A percentile compares a stretch with the other conserved stretches of the same genome.
These are phyloP conservation scores for Fusarium sp. DNA, from an alignment of 2,329 filamentous ascomycete species.

Conservation along the genomic window DNA sequence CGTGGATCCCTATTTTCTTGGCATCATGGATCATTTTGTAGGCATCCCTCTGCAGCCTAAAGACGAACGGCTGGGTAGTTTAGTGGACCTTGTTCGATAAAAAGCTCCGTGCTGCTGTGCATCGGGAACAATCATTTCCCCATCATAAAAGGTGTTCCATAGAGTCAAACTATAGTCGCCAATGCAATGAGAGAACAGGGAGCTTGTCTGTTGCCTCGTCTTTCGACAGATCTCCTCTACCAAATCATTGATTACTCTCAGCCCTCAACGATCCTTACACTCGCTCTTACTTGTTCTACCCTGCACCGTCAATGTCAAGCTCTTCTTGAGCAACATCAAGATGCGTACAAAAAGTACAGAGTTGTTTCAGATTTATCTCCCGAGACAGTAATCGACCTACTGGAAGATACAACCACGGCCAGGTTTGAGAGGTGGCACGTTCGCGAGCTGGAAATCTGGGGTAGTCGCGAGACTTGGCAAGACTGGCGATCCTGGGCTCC, in stretches of 20 bases:
- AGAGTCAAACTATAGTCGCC: no score
- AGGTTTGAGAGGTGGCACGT: slow-evolving; percentile 28
- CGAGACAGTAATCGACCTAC: not conserved
- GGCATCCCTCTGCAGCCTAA: no score
- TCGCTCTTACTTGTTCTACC: slow-evolving; percentile 24
- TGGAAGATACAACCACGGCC: not conserved
- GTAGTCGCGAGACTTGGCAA: slow-evolving; percentile 16
- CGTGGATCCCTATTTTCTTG: no score
- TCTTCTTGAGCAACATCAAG: slow-evolving; percentile 8
- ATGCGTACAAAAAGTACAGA: slow-evolving; percentile 3
- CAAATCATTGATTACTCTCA: slow-evolving; percentile 1
- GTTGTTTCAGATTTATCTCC: slow-evolving; percentile 20
- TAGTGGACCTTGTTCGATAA: no score
- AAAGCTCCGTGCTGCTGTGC: no score
- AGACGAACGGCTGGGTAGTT: no score
- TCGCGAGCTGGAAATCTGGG: slow-evolving; percentile 37
- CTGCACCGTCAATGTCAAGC: slow-evolving; percentile 4
- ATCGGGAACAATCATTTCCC: no score
- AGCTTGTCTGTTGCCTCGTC: not conserved
- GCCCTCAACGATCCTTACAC: not conserved
- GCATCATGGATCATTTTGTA: no score
- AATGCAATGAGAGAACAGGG: no score
- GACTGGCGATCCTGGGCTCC: slow-evolving; percentile 28
- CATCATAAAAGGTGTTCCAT: no score
- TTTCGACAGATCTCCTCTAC: slow-evolving; percentile 21